A percentile compares a stretch with the other conserved stretches of the same genome.
These are phyloP conservation scores for Neurospora tetraspora DNA, from an alignment of 495 filamentous ascomycete species.

Conservation along the genomic window DNA sequence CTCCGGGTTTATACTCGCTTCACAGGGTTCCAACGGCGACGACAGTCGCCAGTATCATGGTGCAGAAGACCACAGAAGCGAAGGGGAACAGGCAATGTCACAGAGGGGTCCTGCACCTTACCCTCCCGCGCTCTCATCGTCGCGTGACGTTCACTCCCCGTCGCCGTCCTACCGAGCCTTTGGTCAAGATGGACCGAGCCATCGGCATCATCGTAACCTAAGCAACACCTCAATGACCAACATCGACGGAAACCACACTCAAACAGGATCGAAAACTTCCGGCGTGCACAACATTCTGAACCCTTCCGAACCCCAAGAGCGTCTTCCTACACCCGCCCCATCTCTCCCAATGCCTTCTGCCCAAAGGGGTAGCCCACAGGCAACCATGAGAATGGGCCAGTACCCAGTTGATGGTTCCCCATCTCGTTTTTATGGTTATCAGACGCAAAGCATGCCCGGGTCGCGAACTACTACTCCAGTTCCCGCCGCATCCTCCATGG, in stretches of 20 bases:
- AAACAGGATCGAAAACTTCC: slow-evolving; percentile 30
- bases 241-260: slow-evolving; percentile 25
- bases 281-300: slow-evolving; percentile 45
- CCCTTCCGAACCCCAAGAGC: slow-evolving; percentile 26
- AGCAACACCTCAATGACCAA: slow-evolving; percentile 14
- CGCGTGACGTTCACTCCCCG: slow-evolving; percentile 16
- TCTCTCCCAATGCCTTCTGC: slow-evolving; percentile 7
- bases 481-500: slow-evolving; percentile 15
- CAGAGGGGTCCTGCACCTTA: slow-evolving; percentile 42
- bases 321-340: slow-evolving; percentile 10
- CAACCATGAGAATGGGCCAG: slow-evolving; percentile 16
- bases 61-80: slow-evolving; percentile 35
- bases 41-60: slow-evolving; percentile 44
- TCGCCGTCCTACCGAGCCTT: slow-evolving; percentile 15
- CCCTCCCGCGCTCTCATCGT: slow-evolving; percentile 28
- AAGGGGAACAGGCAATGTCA: slow-evolving; percentile 53
- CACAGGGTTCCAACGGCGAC: slow-evolving; percentile 8
- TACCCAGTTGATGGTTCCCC: slow-evolving; percentile 23
- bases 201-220: slow-evolving; percentile 22
- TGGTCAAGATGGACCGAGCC: slow-evolving; percentile 14
- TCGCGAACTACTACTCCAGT: neutral
- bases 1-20: slow-evolving; percentile 10
- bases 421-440: slow-evolving; percentile 20
- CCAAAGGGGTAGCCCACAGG: slow-evolving; percentile 6
- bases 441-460: slow-evolving; percentile 15